phyloP scores from a whole-genome alignment of 2,329 filamentous ascomycete species.

The Chaetomiaceae sp. region DNA sequence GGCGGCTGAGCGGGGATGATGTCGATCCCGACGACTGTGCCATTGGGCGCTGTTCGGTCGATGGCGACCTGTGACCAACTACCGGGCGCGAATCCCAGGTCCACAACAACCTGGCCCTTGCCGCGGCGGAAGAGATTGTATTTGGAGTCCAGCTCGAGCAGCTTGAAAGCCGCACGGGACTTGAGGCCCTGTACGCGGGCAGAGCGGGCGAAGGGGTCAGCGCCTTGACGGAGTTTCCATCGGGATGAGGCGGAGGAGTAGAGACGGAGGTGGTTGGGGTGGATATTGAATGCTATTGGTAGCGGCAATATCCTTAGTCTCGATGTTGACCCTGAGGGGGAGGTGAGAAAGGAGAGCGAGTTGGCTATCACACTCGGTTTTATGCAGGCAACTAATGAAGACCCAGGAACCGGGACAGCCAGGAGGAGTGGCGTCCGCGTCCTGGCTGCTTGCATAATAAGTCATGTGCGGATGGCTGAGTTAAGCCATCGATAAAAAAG shows the following conservation, averaged over 20 bases:
- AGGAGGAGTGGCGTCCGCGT: slow-evolving; percentile 6
- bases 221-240: slow-evolving; percentile 78
- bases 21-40: slow-evolving; percentile 85
- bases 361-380: neutral
- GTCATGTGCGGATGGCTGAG: neutral
- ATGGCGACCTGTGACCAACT: slow-evolving; percentile 77
- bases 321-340: neutral
- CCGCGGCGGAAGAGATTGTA: slow-evolving; percentile 67
- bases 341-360: neutral
- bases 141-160: slow-evolving; percentile 84
- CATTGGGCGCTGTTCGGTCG: slow-evolving; percentile 69
- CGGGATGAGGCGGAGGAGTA: slow-evolving; percentile 59
- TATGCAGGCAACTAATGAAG: neutral
- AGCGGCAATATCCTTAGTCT: neutral
- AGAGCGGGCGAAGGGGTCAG: slow-evolving; percentile 67
- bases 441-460: slow-evolving; percentile 17
- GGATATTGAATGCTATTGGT: neutral
- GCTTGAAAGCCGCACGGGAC: slow-evolving; percentile 88
- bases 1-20: slow-evolving; percentile 90
- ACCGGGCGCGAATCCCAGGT: slow-evolving; percentile 79
- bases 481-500: no score
- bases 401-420: neutral
- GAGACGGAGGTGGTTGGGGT: neutral
- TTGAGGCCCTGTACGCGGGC: slow-evolving; percentile 78
- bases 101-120: slow-evolving; percentile 76